Evolutionary conservation across 441 rosid genomes (phyloP).

Genomic region (Adansonia madagascariensis): DNA sequence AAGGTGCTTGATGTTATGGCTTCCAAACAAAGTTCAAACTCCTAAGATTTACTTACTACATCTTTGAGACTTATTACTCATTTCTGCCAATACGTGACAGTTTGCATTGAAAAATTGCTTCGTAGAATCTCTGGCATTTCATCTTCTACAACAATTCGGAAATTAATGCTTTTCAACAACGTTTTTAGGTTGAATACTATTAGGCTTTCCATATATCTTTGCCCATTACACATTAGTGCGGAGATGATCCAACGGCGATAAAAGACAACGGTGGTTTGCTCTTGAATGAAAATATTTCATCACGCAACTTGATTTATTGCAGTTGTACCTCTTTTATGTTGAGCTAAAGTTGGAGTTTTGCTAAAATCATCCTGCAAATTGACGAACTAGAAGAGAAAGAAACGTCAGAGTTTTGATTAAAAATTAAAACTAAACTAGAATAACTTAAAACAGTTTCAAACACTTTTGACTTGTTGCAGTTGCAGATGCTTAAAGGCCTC

Average conservation of each 20-base stretch:
- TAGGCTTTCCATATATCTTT: slow-evolving; percentile 49
- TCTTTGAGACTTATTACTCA: neutral
- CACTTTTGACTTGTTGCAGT: slow-evolving; percentile 95
- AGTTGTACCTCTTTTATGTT: slow-evolving; percentile 98
- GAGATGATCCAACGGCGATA: slow-evolving; percentile 63
- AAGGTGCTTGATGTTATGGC: no score
- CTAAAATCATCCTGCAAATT: no score
- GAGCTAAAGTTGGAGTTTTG: slow-evolving; percentile 61
- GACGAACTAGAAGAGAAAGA: no score
- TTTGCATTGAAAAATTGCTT: slow-evolving; percentile 35
- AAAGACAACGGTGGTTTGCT: slow-evolving; percentile 70
- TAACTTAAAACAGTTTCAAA: slow-evolving; percentile 83
- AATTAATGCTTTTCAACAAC: slow-evolving; percentile 49
- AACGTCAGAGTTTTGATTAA: no score
- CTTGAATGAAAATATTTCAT: slow-evolving; percentile 78
- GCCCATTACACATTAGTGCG: slow-evolving; percentile 38
- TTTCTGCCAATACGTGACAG: neutral
- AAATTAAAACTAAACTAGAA: slow-evolving; percentile 20
- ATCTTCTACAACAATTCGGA: slow-evolving; percentile 48
- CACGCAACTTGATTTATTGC: slow-evolving; percentile 94
- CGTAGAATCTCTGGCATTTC: slow-evolving; percentile 72
- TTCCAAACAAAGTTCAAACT: no score
- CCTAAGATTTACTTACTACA: neutral
- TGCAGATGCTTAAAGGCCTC: slow-evolving; percentile 87
- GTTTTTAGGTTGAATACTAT: slow-evolving; percentile 42